Base-by-base conservation (phyloP, 352 stramenopile genomes). In the Globisporangium emineosum region DNA sequence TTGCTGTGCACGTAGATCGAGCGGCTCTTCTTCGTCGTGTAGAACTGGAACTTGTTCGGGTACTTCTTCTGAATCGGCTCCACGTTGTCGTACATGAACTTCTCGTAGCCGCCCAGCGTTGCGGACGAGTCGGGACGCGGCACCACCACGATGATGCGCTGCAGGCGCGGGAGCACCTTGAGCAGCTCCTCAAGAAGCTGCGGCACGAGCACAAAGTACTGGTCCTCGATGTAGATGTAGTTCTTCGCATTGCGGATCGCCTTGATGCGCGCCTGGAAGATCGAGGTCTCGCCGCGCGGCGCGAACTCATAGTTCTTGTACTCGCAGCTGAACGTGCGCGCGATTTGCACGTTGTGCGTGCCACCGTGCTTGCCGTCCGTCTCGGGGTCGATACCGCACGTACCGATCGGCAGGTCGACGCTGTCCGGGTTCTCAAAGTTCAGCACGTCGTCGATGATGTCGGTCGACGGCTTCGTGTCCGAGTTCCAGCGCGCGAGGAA, bases 181-280 rank as follows among this genome's bases (percentile, higher is more conserved):
- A 89, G 50, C 12, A 91, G 58, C 0, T 72, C 76, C 10, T 78
- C 61, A 0, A 87, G 55, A 4, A 89, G 52, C 49, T 83, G 61
- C 0, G 76, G 78, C 5, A 89, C 76, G 30, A 73, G 56, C 0
- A 85, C 65, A 35, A 89, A 86, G 68, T 89, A 89, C 68, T 89
- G 79, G 62, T 89, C 79, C 52, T 89, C 77, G 25, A 89, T 81
- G 70, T 86, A 89, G 35, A 89, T 79, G 56, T 73, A 89, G 67
- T 87, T 89, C 60, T 78, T 78, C 0, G 79, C 79, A 54, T 75
- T 78, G 23, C 65, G 63, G 32, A 87, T 78, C 12, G 74, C 79
- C 60, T 89, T 85, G 60, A 89, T 62, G 8, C 76, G 76, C 12
- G 76, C 64, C 3, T 76, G 58, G 53, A 86, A 75, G 19, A 86